phyloP scores from a whole-genome alignment of 2,329 filamentous ascomycete species.

The Alternaria sp. region DNA sequence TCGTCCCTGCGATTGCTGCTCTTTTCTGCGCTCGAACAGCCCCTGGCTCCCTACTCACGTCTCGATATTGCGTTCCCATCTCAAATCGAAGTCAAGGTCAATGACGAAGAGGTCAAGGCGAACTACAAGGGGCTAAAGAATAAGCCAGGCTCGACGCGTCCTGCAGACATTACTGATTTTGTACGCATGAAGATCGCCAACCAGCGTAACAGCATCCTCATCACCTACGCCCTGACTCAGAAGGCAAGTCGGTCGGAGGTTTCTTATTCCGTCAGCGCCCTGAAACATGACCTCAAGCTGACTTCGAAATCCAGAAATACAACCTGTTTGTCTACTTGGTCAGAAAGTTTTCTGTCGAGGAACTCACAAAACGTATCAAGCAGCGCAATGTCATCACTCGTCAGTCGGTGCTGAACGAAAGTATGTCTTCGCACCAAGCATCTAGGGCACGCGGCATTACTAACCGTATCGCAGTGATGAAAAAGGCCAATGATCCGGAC shows the following conservation, averaged over 20 bases:
- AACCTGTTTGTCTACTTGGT: conserved; percentile 77
- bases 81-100: conserved; percentile 91
- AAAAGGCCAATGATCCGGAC: conserved; percentile 84
- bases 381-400: conserved; percentile 78
- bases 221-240: conserved; percentile 91
- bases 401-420: conserved; percentile 81
- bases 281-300: conserved; percentile 18
- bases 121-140: conserved; percentile 96
- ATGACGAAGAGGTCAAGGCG: conserved; percentile 86
- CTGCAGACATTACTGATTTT: conserved; percentile 85
- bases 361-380: conserved; percentile 74
- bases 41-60: conserved; percentile 39
- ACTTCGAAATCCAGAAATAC: conserved; percentile 48
- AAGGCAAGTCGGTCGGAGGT: conserved; percentile 69
- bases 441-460: not conserved
- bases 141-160: conserved; percentile 91
- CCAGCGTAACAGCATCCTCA: conserved; percentile 79
- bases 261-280: conserved; percentile 27
- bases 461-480: conserved; percentile 68
- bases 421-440: conserved; percentile 57
- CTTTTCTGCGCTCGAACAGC: conserved; percentile 76
- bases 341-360: conserved; percentile 73
- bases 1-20: conserved; percentile 77
- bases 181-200: conserved; percentile 72
- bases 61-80: conserved; percentile 87